phyloP scores from a whole-genome alignment of 2,329 filamentous ascomycete species.

The Cladophialophora exuberans region DNA sequence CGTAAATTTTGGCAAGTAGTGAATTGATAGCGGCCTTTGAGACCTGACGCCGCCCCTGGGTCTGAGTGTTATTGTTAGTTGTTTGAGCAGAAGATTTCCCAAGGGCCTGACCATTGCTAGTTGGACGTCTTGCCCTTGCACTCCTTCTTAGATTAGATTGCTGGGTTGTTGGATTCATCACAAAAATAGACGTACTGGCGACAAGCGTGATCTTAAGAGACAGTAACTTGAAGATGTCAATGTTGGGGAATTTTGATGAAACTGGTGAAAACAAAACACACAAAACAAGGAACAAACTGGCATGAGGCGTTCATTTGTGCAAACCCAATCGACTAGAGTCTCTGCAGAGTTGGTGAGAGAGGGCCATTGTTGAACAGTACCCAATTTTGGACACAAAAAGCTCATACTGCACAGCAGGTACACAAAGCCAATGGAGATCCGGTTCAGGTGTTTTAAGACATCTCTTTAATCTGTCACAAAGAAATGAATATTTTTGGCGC shows the following conservation, averaged over 20 bases:
- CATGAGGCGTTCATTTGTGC: conserved; percentile 3
- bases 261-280: not conserved
- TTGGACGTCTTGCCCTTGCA: not conserved
- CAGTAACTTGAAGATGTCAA: too few species aligned
- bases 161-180: too few species aligned
- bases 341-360: not conserved
- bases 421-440: conserved; percentile 2
- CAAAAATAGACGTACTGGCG: too few species aligned
- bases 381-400: conserved; percentile 3
- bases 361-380: not conserved
- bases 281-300: not conserved
- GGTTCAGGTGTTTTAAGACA: too few species aligned
- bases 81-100: too few species aligned
- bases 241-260: not conserved
- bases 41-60: not conserved
- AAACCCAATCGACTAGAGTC: conserved; percentile 4
- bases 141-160: too few species aligned
- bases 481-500: not conserved
- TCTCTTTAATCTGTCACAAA: conserved; percentile 14
- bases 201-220: too few species aligned
- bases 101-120: too few species aligned
- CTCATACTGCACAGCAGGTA: not conserved
- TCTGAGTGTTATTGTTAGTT: too few species aligned
- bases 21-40: not conserved
- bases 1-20: conserved; percentile 14